phyloP scores from a whole-genome alignment of 805 yeast genomes.

The Cyberlindnera maritima region DNA sequence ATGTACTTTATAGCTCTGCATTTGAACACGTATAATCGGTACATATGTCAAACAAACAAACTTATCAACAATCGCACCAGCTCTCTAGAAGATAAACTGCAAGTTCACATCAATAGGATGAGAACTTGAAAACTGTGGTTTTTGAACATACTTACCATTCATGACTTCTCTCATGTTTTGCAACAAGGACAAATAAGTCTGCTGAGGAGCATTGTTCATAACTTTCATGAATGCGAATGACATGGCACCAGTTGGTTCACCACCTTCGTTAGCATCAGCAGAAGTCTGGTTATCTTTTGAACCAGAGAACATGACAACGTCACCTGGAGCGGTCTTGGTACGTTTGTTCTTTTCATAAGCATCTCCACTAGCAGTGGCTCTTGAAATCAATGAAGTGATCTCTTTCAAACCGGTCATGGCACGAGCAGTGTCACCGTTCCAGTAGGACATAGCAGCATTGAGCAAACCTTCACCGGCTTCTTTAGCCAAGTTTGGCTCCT shows the following conservation, averaged over 20 bases:
- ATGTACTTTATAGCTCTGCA: no score
- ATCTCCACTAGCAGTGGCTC: constrained; percentile 36
- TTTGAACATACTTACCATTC: constrained; percentile 66
- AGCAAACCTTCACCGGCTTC: constrained; percentile 71
- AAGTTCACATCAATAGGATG: constrained; percentile 74
- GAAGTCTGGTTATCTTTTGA: constrained; percentile 83
- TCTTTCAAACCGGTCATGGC: constrained; percentile 43
- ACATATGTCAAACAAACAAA: no score
- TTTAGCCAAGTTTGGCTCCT: constrained; percentile 76
- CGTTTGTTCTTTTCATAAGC: constrained; percentile 42
- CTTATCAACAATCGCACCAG: no score
- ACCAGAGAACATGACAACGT: constrained; percentile 72
- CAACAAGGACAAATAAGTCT: constrained; percentile 64
- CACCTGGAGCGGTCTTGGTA: constrained; percentile 70
- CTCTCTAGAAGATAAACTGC: constrained; percentile 38
- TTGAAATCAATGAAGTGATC: constrained; percentile 38
- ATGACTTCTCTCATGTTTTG: constrained; percentile 68
- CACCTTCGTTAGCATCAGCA: constrained; percentile 76
- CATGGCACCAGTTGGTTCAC: constrained; percentile 80
- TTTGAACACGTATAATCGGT: no score
- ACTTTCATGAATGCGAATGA: constrained; percentile 74
- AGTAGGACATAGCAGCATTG: constrained; percentile 56
- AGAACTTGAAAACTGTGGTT: constrained; percentile 77
- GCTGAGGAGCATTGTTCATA: constrained; percentile 56
- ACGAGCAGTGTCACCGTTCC: constrained; percentile 49